These are phyloP conservation scores for Diospyros kaki DNA, from an alignment of 148 eudicot species.

Conservation along the genomic window DNA sequence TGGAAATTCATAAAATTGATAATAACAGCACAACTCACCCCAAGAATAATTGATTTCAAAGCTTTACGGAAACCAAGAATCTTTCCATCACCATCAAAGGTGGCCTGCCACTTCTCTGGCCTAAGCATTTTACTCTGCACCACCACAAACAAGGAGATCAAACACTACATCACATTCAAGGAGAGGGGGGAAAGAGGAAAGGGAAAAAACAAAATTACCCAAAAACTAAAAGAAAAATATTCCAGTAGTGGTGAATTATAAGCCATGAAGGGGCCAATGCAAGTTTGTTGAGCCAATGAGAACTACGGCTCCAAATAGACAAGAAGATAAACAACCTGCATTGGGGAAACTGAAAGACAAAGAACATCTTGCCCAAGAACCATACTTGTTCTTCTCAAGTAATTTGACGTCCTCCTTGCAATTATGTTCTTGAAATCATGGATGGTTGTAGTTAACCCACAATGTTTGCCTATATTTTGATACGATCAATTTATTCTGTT, in stretches of 20 bases:
- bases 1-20: background rate
- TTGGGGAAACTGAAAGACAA: too few species aligned
- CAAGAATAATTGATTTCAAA: conserved; percentile 65
- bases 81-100: conserved; percentile 81
- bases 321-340: too few species aligned
- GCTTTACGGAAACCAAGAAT: conserved; percentile 72
- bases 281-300: too few species aligned
- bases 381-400: too few species aligned
- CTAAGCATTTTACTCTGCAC: conserved; percentile 93
- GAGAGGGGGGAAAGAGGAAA: background rate
- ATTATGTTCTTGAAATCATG: too few species aligned
- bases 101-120: conserved; percentile 94
- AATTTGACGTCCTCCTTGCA: too few species aligned
- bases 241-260: background rate
- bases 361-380: too few species aligned
- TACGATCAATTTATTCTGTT: too few species aligned
- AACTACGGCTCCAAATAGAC: too few species aligned
- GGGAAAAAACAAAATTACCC: background rate
- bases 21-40: conserved; percentile 44
- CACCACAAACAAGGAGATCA: conserved; percentile 12
- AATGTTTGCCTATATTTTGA: too few species aligned
- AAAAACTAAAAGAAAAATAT: background rate
- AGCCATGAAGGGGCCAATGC: background rate
- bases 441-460: too few species aligned
- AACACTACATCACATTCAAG: background rate